phyloP scores from a whole-genome alignment of 345 rosid species.

The Firmiana major region DNA sequence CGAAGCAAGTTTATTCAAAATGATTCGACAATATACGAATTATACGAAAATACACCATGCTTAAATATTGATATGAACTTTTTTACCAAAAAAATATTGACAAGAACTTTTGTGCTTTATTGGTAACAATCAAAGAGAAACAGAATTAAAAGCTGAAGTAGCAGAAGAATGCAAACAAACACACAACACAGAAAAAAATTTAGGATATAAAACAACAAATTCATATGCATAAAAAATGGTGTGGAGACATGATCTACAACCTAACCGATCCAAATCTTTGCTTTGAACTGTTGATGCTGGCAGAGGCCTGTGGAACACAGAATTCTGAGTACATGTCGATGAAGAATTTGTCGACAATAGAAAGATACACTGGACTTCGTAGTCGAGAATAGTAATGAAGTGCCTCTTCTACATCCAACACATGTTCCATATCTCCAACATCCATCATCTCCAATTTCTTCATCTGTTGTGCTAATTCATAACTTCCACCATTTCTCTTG shows the following conservation, averaged over 20 bases:
- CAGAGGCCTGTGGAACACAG: constrained; percentile 45
- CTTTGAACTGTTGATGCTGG: constrained; percentile 41
- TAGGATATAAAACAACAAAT: not conserved
- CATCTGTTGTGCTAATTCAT: constrained; percentile 68
- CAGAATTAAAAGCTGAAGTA: not conserved
- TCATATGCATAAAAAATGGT: not conserved
- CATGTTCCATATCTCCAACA: constrained; percentile 66
- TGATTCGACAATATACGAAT: too few species aligned
- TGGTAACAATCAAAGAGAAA: not conserved
- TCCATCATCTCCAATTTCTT: constrained; percentile 82
- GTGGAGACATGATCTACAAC: constrained; percentile 21
- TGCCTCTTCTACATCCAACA: constrained; percentile 77
- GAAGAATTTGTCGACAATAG: constrained; percentile 82
- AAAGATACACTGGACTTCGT: constrained; percentile 75
- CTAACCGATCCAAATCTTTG: constrained; percentile 46
- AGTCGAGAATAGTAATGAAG: constrained; percentile 77
- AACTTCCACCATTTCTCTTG: constrained; percentile 24
- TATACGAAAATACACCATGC: too few species aligned
- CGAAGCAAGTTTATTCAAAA: too few species aligned
- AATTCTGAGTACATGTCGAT: constrained; percentile 73
- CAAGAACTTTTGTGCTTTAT: not conserved
- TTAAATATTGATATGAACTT: not conserved
- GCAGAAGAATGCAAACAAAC: not conserved
- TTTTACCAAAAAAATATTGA: too few species aligned
- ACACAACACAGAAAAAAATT: not conserved